Evolutionary conservation across 768 basidiomycete species (phyloP), one percentile per base, ranked within the genome.

Genomic region (Naganishia friedmannii): DNA sequence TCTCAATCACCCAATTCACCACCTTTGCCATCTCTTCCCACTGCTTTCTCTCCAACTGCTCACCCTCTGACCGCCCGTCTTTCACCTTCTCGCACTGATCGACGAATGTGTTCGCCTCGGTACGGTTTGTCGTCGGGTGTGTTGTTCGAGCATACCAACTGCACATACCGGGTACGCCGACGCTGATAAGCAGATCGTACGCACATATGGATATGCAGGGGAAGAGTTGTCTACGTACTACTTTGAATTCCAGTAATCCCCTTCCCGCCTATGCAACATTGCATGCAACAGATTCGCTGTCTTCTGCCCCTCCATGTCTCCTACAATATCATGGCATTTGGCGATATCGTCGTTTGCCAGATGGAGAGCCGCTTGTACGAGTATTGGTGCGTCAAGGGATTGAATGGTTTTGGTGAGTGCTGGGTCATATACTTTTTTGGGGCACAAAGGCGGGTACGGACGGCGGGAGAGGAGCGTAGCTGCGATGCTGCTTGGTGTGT

Each of bases 221-320:
- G 21, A 12, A n/a, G 5, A 51, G 15, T 6, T 23, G 29, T 3
- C 39, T 32, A 73, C 76, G 58, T 29, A 76, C 77, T 78, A 80
- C 66, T 80, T 80, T 32, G 76, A 78, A 68, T 80, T 80, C 77
- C 77, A 77, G 70, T 78, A 80, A 66, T 80, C 79, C 23, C 77
- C 79, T 70, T 80, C 79, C 34, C 79, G 54, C 7, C 79, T 70
- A 56, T 80, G 79, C 28, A 80, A 56, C 6, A 73, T 78, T 17
- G 79, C 79, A 70, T 80, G 79, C 42, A 80, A 72, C 65, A 78
- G 48, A 60, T 80, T 74, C 2, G 74, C 79, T 6, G 77, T 80
- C 10, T 73, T 65, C 58, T 80, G 77, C 3, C 79, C 79, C 58
- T 80, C 76, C 71, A 77, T 74, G 45, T 75, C 73, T 66, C 78